Evolutionary conservation across 345 rosid genomes (phyloP), one percentile per base, ranked within the genome.

Genomic region (Aquilaria sinensis): DNA sequence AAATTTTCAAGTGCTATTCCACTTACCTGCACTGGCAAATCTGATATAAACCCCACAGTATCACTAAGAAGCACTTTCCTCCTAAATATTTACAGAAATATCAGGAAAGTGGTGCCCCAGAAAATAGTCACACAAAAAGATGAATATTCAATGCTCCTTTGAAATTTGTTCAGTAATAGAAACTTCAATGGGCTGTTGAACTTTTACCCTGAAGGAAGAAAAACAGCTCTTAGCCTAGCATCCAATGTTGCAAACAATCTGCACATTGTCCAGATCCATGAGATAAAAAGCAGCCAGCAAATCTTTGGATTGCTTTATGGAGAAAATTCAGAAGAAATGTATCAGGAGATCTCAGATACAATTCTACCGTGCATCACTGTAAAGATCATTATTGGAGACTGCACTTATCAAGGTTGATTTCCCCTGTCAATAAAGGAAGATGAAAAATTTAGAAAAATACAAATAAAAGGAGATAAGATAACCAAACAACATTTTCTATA

Each of bases 11-110:
- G 51, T 16, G 51, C 56, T 62, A 58, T 30, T 53, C 12, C 53
- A 32, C 12, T 67, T 85, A 90, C 98, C 98, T 88, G 96, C 60
- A 88, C 71, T 2, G 97, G 99, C 73, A 93, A 69, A 76, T 90
- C 97, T 10, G 97, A 93, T 77, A 90, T 90, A 74, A 93, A 93
- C 52, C 99, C 99, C 62, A 93, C 99, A 10, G 96, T 93, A 74
- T 93, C 96, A 71, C 92, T 83, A 57, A 93, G 78, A 66, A 88
- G 86, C 68, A 90, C 90, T 69, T 77, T 83, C 83, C 87, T 86
- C 81, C 97, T 93, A 83, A 74, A 74, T 15, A 9, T 62, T 65
- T 53, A 57, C 14, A 54, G 58, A 47, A 16, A 5, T 16, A 58
- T 60, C 47, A 65, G 31, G 63, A 73, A 47, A 67, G 41, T 15